Conservation (phyloP, 257 asterid genomes). For the Datura wrightii region DNA sequence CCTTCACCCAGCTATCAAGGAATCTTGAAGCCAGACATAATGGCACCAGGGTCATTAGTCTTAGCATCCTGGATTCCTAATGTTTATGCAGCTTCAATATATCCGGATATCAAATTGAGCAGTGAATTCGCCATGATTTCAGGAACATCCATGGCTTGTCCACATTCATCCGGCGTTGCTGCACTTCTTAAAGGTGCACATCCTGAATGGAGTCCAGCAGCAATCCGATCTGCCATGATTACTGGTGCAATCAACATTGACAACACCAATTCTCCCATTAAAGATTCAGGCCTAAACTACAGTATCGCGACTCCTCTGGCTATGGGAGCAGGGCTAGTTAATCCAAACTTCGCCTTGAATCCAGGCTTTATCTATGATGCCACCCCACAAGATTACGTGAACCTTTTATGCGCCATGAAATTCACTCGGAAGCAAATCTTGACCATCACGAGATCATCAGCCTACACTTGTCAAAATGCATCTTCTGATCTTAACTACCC, state of each 20-base stretch:
- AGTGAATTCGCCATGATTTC: constrained; percentile 54
- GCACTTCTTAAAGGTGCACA: not conserved
- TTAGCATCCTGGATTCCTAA: constrained; percentile 51
- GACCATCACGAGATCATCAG: constrained; percentile 17
- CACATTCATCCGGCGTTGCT: constrained; percentile 6
- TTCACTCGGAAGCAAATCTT: not conserved
- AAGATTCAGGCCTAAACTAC: constrained; percentile 20
- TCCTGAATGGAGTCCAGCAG: constrained; percentile 28
- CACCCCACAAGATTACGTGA: constrained; percentile 14
- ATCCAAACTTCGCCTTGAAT: not conserved
- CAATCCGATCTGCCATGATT: constrained; percentile 23
- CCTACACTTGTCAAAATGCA: not conserved
- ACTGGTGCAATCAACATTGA: constrained; percentile 20
- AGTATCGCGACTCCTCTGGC: constrained; percentile 16
- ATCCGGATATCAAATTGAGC: constrained; percentile 27
- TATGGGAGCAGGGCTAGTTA: constrained; percentile 19
- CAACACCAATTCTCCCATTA: not conserved
- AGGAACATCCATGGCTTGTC: constrained; percentile 41
- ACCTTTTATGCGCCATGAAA: not conserved
- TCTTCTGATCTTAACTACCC: constrained; percentile 19
- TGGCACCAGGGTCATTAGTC: constrained; percentile 60
- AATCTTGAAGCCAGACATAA: constrained; percentile 63
- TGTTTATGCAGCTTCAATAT: constrained; percentile 26
- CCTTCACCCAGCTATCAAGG: constrained; percentile 54
- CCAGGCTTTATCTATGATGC: constrained; percentile 27